These are phyloP conservation scores for Blastobotrys peoriensis DNA, from an alignment of 805 yeast genomes.

Conservation along the genomic window DNA sequence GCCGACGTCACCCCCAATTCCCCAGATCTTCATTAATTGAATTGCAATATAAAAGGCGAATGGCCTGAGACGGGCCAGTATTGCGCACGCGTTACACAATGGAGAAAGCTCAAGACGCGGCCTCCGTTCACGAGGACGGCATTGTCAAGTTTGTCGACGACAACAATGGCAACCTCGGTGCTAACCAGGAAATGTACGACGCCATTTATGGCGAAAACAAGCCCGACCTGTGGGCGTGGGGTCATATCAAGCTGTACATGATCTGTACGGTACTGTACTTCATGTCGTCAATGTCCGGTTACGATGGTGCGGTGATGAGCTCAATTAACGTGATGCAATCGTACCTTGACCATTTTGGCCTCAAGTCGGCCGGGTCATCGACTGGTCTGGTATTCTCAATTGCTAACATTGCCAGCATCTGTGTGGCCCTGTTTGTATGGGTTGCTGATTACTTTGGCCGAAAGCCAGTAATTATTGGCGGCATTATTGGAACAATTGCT, in stretches of 20 bases:
- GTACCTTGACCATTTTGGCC: constrained; percentile 10
- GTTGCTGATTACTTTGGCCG: constrained; percentile 11
- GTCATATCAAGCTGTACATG: not conserved
- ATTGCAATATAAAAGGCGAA: no score
- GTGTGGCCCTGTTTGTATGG: constrained; percentile 12
- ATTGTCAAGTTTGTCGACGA: not conserved
- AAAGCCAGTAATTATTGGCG: constrained; percentile 9
- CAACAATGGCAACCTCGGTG: constrained; percentile 2
- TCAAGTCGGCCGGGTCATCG: constrained; percentile 12
- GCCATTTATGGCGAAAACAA: constrained; percentile 4
- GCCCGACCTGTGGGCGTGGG: constrained; percentile 2
- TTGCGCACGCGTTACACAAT: no score
- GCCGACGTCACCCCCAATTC: no score
- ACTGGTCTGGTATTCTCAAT: constrained; percentile 12
- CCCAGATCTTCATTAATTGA: no score
- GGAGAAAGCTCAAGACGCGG: no score
- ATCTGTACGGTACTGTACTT: not conserved
- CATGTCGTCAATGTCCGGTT: constrained; percentile 5
- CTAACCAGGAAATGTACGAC: constrained; percentile 6
- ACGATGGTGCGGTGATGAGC: constrained; percentile 14
- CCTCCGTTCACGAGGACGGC: not conserved
- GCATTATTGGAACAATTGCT: constrained; percentile 12
- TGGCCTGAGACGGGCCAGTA: no score
- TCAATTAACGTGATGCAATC: constrained; percentile 12
- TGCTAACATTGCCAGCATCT: constrained; percentile 11